Evolutionary conservation across 129 eudicot genomes (phyloP).

Genomic region (Flaveria bidentis): DNA sequence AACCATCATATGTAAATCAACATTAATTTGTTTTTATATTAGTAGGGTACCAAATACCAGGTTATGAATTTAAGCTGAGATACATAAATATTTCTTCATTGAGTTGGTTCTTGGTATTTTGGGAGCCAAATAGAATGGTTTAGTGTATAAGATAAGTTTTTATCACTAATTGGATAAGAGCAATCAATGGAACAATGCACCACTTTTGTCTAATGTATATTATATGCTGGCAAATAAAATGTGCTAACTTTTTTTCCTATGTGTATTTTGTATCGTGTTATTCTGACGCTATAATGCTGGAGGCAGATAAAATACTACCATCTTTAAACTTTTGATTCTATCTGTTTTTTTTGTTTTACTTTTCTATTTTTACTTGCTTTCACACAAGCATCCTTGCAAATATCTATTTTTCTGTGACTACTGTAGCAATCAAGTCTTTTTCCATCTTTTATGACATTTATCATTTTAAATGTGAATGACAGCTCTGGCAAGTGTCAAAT

Average conservation of each 20-base stretch:
- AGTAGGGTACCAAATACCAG: not conserved
- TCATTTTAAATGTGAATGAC: conserved; percentile 29
- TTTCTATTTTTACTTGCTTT: conserved; percentile 10
- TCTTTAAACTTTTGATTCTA: not conserved
- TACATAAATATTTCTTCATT: not conserved
- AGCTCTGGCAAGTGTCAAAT: conserved; percentile 96
- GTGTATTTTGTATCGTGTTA: not conserved
- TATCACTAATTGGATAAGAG: not conserved
- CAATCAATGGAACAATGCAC: conserved; percentile 5
- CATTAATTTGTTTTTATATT: not conserved
- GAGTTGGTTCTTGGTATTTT: not conserved
- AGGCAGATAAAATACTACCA: not conserved
- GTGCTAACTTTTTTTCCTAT: not conserved
- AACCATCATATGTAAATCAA: too few species aligned
- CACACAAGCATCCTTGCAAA: not conserved
- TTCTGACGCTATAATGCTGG: not conserved
- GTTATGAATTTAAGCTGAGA: not conserved
- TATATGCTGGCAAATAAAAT: not conserved
- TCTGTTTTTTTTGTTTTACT: not conserved
- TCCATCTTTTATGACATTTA: not conserved
- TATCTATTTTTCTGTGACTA: not conserved
- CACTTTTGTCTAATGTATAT: not conserved
- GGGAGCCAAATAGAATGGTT: too few species aligned
- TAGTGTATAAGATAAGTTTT: not conserved
- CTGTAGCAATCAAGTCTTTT: not conserved